Conservation (phyloP, 495 filamentous ascomycete species). For the Emericellopsis terricola region DNA sequence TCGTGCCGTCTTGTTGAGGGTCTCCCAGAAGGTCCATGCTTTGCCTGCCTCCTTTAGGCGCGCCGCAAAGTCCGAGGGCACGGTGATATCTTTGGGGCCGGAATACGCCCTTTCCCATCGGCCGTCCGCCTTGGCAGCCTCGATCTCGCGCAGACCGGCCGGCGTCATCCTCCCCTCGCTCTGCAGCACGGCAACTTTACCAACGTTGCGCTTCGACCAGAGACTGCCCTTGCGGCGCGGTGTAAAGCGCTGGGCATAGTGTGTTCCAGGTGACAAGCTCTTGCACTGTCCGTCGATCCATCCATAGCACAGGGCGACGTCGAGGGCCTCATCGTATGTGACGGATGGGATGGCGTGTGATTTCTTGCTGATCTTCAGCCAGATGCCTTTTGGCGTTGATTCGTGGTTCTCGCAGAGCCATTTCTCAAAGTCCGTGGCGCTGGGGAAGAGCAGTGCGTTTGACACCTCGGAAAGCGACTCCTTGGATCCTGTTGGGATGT, state of each 20-base stretch:
- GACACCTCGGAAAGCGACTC: no score
- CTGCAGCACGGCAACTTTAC: conserved; percentile 21
- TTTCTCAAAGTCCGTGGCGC: conserved; percentile 17
- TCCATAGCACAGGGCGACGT: conserved; percentile 36
- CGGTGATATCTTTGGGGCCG: conserved; percentile 19
- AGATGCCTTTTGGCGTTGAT: conserved; percentile 22
- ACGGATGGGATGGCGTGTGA: conserved; percentile 21
- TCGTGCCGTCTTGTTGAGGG: conserved; percentile 20
- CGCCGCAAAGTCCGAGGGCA: conserved; percentile 24
- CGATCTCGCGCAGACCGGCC: conserved; percentile 26
- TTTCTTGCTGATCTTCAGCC: conserved; percentile 38
- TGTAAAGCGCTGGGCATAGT: conserved; percentile 33
- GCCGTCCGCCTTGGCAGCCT: conserved; percentile 34
- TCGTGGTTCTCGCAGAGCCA: conserved; percentile 24
- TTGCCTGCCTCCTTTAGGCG: conserved; percentile 10
- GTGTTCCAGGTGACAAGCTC: conserved; percentile 14
- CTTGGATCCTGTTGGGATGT: no score
- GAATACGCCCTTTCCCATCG: conserved; percentile 37
- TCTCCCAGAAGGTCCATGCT: conserved; percentile 16
- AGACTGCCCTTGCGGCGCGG: conserved; percentile 32
- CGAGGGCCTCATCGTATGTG: conserved; percentile 32
- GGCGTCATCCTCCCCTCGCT: conserved; percentile 26
- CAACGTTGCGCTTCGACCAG: conserved; percentile 32
- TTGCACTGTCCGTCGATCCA: conserved; percentile 41
- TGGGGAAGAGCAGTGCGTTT: conserved; percentile 13